Conservation (phyloP, 495 filamentous ascomycete genomes). For the Neurospora tetraspora region DNA sequence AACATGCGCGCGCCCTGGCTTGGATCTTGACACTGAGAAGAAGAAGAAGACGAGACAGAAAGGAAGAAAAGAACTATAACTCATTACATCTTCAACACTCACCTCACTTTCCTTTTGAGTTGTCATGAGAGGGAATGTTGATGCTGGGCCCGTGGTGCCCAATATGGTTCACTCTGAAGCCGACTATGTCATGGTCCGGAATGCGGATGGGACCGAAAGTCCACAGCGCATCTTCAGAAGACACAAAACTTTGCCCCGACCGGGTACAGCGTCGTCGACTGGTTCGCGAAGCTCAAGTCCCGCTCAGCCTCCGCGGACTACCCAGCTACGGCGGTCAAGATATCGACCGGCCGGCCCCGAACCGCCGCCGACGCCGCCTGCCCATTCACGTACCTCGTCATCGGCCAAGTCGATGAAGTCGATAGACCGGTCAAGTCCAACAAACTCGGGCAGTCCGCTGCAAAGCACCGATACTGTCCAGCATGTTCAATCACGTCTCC, state of each 20-base stretch:
- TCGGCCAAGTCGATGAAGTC: constrained; percentile 31
- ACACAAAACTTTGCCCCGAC: constrained; percentile 45
- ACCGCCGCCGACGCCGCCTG: constrained; percentile 44
- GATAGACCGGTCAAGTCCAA: constrained; percentile 23
- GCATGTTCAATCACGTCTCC: constrained; percentile 16
- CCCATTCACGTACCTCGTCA: constrained; percentile 43
- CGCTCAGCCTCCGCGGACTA: constrained; percentile 18
- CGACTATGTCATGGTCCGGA: constrained; percentile 8
- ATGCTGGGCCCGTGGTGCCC: constrained; percentile 9
- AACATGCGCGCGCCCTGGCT: background rate
- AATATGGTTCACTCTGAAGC: constrained; percentile 15
- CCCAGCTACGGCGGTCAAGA: constrained; percentile 12
- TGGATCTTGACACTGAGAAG: background rate
- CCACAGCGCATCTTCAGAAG: constrained; percentile 40
- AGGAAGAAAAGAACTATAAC: background rate
- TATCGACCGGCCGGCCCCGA: constrained; percentile 21
- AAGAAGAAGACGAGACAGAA: background rate
- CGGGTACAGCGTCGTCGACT: constrained; percentile 23
- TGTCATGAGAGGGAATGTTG: constrained; percentile 5
- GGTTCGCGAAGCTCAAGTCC: constrained; percentile 15
- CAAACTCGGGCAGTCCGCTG: constrained; percentile 22
- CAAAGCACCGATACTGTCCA: constrained; percentile 20
- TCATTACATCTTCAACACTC: background rate
- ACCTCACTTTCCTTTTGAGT: background rate
- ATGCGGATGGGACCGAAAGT: constrained; percentile 6